phyloP scores from a whole-genome alignment of 768 basidiomycete genomes.

The Phlebiopsis gigantea region DNA sequence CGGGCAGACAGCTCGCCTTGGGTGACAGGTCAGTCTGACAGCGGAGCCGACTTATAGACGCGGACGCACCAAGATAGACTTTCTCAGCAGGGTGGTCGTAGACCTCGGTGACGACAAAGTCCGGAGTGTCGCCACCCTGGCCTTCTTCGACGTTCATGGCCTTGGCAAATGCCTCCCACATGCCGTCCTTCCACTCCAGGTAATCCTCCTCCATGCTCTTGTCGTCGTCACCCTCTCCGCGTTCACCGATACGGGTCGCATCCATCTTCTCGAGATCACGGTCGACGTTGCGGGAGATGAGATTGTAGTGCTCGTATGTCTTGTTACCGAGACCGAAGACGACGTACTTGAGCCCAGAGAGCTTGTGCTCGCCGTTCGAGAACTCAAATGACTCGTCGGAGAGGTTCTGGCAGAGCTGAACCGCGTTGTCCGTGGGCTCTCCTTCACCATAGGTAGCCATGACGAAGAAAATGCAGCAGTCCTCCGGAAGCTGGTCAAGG shows the following conservation, averaged over 20 bases:
- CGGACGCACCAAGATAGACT: slow-evolving; percentile 77
- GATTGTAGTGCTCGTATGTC: slow-evolving; percentile 96
- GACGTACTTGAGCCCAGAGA: slow-evolving; percentile 89
- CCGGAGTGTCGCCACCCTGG: slow-evolving; percentile 89
- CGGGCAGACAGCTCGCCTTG: slow-evolving; percentile 92
- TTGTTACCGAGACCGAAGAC: slow-evolving; percentile 90
- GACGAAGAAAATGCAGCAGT: slow-evolving; percentile 88
- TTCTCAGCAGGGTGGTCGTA: slow-evolving; percentile 74
- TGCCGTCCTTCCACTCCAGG: slow-evolving; percentile 96
- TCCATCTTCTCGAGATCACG: slow-evolving; percentile 70
- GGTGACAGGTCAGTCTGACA: slow-evolving; percentile 13
- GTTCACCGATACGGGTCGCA: slow-evolving; percentile 76
- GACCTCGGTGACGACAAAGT: slow-evolving; percentile 89
- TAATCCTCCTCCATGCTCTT: slow-evolving; percentile 99
- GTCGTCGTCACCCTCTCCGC: slow-evolving; percentile 97
- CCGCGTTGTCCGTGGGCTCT: slow-evolving; percentile 97
- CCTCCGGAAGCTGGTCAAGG: slow-evolving; percentile 84
- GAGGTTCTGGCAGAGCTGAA: slow-evolving; percentile 89
- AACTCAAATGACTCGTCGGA: slow-evolving; percentile 86
- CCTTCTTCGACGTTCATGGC: slow-evolving; percentile 91
- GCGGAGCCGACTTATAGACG: not conserved
- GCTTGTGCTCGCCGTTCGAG: slow-evolving; percentile 65
- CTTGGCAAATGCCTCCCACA: slow-evolving; percentile 89
- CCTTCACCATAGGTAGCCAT: slow-evolving; percentile 99
- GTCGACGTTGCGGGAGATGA: slow-evolving; percentile 80